Percentiles rank a stretch among this genome's conserved stretches.
Evolutionary conservation across 768 basidiomycete genomes (phyloP).

Genomic region (Auricularia sp.): DNA sequence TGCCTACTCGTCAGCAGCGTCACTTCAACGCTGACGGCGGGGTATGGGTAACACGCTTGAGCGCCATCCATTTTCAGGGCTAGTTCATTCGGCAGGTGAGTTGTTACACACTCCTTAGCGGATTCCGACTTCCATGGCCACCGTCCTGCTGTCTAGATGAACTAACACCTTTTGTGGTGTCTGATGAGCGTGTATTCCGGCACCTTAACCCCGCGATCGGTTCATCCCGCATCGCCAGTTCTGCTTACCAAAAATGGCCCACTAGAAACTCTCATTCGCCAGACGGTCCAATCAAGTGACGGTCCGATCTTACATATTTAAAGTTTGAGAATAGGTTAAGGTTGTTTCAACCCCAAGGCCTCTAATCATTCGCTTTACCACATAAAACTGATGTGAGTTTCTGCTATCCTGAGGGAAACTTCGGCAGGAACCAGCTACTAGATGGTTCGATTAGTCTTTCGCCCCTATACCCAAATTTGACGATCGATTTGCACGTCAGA

Average conservation of each 20-base stretch:
- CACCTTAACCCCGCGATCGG: conserved; percentile 69
- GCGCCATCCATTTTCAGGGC: no score
- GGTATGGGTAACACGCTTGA: no score
- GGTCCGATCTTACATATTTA: conserved; percentile 51
- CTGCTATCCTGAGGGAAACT: conserved; percentile 76
- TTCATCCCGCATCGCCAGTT: conserved; percentile 66
- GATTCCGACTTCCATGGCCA: no score
- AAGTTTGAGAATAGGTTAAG: conserved; percentile 77
- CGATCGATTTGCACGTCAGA: conserved; percentile 96
- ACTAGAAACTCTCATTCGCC: conserved; percentile 52
- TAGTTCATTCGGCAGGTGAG: no score
- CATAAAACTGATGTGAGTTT: conserved; percentile 48
- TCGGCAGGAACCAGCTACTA: conserved; percentile 90
- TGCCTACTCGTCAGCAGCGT: no score
- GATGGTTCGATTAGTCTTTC: conserved; percentile 94
- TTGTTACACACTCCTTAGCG: no score
- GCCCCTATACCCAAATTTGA: conserved; percentile 93
- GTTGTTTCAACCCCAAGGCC: conserved; percentile 82
- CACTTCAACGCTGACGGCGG: no score
- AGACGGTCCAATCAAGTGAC: conserved; percentile 32
- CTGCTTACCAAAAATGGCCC: conserved; percentile 68
- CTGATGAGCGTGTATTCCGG: conserved; percentile 43
- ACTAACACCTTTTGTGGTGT: no score
- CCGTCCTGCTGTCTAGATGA: no score
- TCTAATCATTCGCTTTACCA: conserved; percentile 83